Base-by-base conservation (phyloP, 345 rosid species). In the Bruguiera gymnorhiza region DNA sequence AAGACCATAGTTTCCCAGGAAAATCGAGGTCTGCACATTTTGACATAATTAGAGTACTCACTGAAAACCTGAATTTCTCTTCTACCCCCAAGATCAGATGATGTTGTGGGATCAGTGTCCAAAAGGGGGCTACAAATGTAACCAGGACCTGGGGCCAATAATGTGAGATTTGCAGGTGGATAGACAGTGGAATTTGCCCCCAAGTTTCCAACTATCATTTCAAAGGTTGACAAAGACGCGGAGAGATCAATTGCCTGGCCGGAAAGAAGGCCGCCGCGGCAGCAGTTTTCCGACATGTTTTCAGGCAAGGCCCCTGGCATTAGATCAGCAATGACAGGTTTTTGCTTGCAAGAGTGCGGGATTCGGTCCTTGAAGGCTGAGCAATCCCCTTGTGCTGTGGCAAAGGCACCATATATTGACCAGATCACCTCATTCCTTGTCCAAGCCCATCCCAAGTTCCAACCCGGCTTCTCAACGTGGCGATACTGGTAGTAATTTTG, bases 401-500 rank as follows among this genome's bases (percentile, higher is more conserved):
- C 89, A 29, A 82, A 86, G 51, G 89, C 90, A 3, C 93, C 90
- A 0, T 78, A 66, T 76, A 82, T 83, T 21, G 85, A 75, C 86
- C 73, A 65, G 31, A 85, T 85, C 3, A 80, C 60, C 78, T 83
- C 90, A 1, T 70, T 69, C 1, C 71, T 60, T 0, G 82, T 58
- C 89, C 93, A 88, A 23, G 73, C 76, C 89, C 90, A 88, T 11
- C 87, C 87, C 16, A 85, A 19, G 30, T 62, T 82, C 90, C 90
- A 83, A 9, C 89, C 90, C 1, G 89, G 81, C 32, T 74, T 68
- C 20, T 82, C 87, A 2, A 83, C 64, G 3, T 77, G 88, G 19
- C 83, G 80, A 61, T 86, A 82, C 75, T 75, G 83, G 46, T 82
- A 76, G 70, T 73, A 78, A 67, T 88, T 88, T 37, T 78, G 86